Conservation (phyloP, 495 filamentous ascomycete species). For the Zalerion maritima region DNA sequence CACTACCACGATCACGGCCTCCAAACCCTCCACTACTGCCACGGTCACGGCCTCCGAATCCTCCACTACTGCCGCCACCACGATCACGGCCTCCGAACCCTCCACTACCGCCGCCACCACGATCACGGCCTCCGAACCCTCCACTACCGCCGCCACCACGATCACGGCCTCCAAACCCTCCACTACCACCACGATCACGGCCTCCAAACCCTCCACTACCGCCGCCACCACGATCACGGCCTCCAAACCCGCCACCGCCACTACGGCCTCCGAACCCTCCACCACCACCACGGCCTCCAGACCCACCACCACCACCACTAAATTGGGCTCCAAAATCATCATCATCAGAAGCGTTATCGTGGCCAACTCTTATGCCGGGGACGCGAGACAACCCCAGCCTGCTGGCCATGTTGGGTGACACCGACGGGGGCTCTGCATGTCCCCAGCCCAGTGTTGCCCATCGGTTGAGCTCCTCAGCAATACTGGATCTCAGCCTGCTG, state of each 20-base stretch:
- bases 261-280: neutral
- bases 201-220: neutral
- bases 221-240: neutral
- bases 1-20: neutral
- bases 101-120: slow-evolving; percentile 5
- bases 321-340: too few relatives aligned
- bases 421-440: slow-evolving; percentile 37
- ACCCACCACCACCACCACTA: slow-evolving; percentile 2
- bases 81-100: slow-evolving; percentile 7
- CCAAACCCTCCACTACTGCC: slow-evolving; percentile 6
- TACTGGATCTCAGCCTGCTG: slow-evolving; percentile 12
- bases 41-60: slow-evolving; percentile 5
- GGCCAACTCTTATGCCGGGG: slow-evolving; percentile 30
- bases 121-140: slow-evolving; percentile 6
- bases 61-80: slow-evolving; percentile 10
- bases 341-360: slow-evolving; percentile 7
- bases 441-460: slow-evolving; percentile 47
- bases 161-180: neutral
- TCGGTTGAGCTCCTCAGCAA: slow-evolving; percentile 46
- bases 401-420: slow-evolving; percentile 26
- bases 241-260: neutral
- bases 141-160: slow-evolving; percentile 5
- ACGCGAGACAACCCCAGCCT: slow-evolving; percentile 32
- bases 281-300: slow-evolving; percentile 4
- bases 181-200: neutral